Percentiles rank a stretch among this genome's conserved stretches.
Conservation (phyloP, 176 grass and related monocot species). For the Ampelocalamus luodianensis region DNA sequence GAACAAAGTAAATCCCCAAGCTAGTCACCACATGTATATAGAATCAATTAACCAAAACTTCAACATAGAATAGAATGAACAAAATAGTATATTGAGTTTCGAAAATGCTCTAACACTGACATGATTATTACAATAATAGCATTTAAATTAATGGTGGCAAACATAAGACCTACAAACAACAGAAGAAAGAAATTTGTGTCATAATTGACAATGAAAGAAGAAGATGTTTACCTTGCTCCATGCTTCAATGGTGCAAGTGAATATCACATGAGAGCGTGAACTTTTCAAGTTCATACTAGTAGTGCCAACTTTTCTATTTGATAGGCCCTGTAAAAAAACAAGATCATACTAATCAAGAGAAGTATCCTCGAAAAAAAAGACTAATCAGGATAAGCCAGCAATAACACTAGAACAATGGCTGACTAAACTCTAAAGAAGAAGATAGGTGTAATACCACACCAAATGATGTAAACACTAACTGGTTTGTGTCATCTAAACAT, state of each 20-base stretch:
- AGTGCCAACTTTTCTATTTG: constrained; percentile 94
- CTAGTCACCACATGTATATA: constrained; percentile 16
- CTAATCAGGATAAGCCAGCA: background rate
- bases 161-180: constrained; percentile 2
- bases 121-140: background rate
- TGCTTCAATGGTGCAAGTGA: constrained; percentile 88
- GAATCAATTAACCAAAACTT: background rate
- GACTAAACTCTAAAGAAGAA: background rate
- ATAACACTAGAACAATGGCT: background rate
- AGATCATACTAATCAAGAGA: background rate
- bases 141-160: background rate
- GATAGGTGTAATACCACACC: background rate
- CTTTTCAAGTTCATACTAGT: constrained; percentile 92
- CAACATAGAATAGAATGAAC: background rate
- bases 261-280: constrained; percentile 92
- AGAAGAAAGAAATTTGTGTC: background rate
- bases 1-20: constrained; percentile 33
- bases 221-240: constrained; percentile 84
- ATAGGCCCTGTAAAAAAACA: constrained; percentile 67
- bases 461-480: background rate
- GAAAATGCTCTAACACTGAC: background rate
- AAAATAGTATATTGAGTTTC: constrained; percentile 2
- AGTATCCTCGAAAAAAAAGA: background rate
- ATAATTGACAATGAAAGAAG: background rate
- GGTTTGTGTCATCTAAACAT: background rate